Evolutionary conservation across 129 eudicot genomes (phyloP).

Genomic region (Saposhnikovia divaricata): DNA sequence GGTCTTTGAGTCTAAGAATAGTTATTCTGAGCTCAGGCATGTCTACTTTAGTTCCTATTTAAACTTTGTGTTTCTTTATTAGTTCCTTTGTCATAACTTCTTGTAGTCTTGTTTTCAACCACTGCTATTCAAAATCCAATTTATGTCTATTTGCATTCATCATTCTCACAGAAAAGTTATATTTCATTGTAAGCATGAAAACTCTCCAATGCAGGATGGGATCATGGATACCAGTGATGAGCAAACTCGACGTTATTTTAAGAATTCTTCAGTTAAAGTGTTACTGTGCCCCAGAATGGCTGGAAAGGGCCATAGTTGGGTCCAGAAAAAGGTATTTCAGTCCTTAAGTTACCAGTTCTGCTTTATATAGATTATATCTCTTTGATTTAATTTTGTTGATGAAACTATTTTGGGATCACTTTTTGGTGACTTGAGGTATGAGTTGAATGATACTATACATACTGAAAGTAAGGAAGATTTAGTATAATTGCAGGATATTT

Average conservation of each 20-base stretch:
- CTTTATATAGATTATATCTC: background rate
- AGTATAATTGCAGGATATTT: background rate
- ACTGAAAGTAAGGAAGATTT: background rate
- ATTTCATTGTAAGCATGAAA: background rate
- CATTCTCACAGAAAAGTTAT: background rate
- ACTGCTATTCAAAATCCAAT: background rate
- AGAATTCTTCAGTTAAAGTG: slow-evolving; percentile 81
- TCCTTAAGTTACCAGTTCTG: background rate
- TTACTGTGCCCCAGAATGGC: slow-evolving; percentile 71
- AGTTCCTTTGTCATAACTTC: background rate
- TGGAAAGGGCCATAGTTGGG: slow-evolving; percentile 89
- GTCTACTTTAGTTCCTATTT: background rate
- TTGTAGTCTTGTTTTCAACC: background rate
- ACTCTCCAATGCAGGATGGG: slow-evolving; percentile 48
- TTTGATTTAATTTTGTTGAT: background rate
- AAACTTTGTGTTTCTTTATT: background rate
- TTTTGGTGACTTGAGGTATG: background rate
- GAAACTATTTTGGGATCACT: background rate
- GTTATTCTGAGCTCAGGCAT: background rate
- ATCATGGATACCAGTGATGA: slow-evolving; percentile 77
- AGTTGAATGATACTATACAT: background rate
- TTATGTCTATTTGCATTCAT: background rate
- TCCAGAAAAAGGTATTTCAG: slow-evolving; percentile 58
- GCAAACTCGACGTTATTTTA: slow-evolving; percentile 72
- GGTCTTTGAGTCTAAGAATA: background rate